Evolutionary conservation across 164 flowering plant genomes (phyloP).

Genomic region (Liriodendron chinense): DNA sequence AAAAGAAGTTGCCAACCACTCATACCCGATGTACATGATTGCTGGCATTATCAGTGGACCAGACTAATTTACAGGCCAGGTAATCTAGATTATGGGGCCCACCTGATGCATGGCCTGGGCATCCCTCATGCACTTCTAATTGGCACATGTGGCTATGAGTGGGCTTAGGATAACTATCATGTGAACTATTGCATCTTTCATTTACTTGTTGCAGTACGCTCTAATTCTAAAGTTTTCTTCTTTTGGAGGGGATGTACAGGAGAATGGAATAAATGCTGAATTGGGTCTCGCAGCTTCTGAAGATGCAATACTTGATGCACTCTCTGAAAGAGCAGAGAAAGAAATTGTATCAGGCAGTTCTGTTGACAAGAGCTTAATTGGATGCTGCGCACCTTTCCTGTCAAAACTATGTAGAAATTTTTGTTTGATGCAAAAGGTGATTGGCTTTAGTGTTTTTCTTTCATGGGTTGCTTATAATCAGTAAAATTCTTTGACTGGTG

Average conservation of each 20-base stretch:
- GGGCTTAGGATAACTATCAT: neutral
- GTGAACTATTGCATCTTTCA: neutral
- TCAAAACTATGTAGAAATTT: constrained; percentile 88
- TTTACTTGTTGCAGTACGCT: neutral
- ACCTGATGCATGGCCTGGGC: neutral
- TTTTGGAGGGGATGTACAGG: constrained; percentile 40
- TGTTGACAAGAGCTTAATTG: constrained; percentile 65
- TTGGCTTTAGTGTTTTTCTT: neutral
- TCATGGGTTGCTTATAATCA: neutral
- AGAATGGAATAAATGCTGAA: constrained; percentile 73
- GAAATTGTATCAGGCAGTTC: constrained; percentile 74
- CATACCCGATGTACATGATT: no score
- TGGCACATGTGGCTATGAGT: neutral
- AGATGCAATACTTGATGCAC: constrained; percentile 76
- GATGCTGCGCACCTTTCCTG: constrained; percentile 69
- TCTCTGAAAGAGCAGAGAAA: constrained; percentile 78
- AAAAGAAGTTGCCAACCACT: no score
- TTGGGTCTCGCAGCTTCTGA: constrained; percentile 89
- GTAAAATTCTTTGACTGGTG: neutral
- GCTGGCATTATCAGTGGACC: neutral
- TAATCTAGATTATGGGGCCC: neutral
- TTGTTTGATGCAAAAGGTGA: constrained; percentile 82
- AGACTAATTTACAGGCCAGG: neutral
- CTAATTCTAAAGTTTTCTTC: neutral
- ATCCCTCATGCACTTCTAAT: neutral